Evolutionary conservation across 129 eudicot species (phyloP).

Genomic region (Tagetes patula): DNA sequence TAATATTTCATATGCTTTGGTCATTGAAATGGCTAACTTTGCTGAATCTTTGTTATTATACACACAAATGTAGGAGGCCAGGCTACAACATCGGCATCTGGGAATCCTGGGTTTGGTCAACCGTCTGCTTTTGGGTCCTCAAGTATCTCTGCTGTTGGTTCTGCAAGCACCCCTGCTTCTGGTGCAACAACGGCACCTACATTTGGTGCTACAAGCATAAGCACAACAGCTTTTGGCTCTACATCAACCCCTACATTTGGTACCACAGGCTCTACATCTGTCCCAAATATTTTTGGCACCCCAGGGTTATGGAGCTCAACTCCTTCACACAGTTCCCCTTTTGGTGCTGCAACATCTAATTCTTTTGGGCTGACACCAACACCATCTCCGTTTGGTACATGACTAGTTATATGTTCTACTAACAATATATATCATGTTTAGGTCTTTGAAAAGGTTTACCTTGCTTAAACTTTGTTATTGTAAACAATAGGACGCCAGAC

Average conservation of each 20-base stretch:
- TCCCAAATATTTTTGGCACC: slow-evolving; percentile 21
- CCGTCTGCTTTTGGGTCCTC: slow-evolving; percentile 19
- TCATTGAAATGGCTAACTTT: slow-evolving; percentile 14
- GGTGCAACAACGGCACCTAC: slow-evolving; percentile 36
- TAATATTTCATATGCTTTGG: background rate
- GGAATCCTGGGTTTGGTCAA: slow-evolving; percentile 68
- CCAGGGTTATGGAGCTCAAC: background rate
- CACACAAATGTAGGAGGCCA: slow-evolving; percentile 58
- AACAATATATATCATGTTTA: too few relatives aligned
- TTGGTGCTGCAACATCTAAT: slow-evolving; percentile 47
- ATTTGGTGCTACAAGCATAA: slow-evolving; percentile 41
- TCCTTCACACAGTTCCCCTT: slow-evolving; percentile 37
- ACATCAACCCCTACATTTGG: slow-evolving; percentile 38
- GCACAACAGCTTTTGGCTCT: slow-evolving; percentile 43
- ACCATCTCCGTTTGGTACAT: too few relatives aligned
- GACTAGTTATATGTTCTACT: too few relatives aligned
- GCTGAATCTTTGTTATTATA: slow-evolving; percentile 10
- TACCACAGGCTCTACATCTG: slow-evolving; percentile 47
- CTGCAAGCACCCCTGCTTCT: slow-evolving; percentile 25
- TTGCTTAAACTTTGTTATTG: too few relatives aligned
- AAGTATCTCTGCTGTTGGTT: too few relatives aligned
- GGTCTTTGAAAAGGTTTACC: too few relatives aligned
- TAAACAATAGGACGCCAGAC: too few relatives aligned
- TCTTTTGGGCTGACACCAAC: slow-evolving; percentile 8
- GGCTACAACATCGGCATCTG: slow-evolving; percentile 63